Percentiles rank a stretch among this genome's conserved stretches.
Evolutionary conservation across 768 basidiomycete genomes (phyloP).

Genomic region (Mycena alexandri): DNA sequence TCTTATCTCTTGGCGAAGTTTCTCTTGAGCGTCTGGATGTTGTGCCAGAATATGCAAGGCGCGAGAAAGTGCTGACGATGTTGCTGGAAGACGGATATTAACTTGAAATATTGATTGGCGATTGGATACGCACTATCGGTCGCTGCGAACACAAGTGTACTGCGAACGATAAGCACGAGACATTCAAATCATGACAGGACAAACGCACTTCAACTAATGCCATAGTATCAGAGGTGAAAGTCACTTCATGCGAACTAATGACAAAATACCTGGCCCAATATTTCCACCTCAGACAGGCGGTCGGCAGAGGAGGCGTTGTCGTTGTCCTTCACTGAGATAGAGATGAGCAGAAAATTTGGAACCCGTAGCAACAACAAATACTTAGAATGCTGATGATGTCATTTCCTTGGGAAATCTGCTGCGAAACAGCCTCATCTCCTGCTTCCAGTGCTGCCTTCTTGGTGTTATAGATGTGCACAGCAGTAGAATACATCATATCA

Average conservation of each 20-base stretch:
- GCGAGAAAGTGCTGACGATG: conserved; percentile 47
- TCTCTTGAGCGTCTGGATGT: conserved; percentile 49
- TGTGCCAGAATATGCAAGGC: conserved; percentile 45
- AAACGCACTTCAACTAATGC: conserved; percentile 37
- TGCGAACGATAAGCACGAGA: conserved; percentile 19
- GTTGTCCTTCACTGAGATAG: conserved; percentile 47
- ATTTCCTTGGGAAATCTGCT: conserved; percentile 49
- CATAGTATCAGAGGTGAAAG: neutral
- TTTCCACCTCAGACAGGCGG: conserved; percentile 46
- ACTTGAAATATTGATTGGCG: neutral
- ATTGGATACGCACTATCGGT: conserved; percentile 42
- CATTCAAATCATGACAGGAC: neutral
- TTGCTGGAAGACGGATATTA: conserved; percentile 30
- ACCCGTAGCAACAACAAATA: conserved; percentile 13
- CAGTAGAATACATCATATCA: conserved; percentile 50
- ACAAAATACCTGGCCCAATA: conserved; percentile 46
- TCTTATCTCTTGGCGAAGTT: conserved; percentile 46
- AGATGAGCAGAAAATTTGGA: neutral
- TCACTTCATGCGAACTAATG: neutral
- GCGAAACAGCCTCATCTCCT: conserved; percentile 44
- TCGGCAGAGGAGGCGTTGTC: conserved; percentile 45
- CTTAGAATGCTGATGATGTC: conserved; percentile 49
- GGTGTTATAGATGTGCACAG: conserved; percentile 47
- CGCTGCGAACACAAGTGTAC: conserved; percentile 49
- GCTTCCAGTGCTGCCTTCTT: conserved; percentile 49